These are phyloP conservation scores for Citropsis articulata DNA, from an alignment of 345 rosid species.

Conservation along the genomic window DNA sequence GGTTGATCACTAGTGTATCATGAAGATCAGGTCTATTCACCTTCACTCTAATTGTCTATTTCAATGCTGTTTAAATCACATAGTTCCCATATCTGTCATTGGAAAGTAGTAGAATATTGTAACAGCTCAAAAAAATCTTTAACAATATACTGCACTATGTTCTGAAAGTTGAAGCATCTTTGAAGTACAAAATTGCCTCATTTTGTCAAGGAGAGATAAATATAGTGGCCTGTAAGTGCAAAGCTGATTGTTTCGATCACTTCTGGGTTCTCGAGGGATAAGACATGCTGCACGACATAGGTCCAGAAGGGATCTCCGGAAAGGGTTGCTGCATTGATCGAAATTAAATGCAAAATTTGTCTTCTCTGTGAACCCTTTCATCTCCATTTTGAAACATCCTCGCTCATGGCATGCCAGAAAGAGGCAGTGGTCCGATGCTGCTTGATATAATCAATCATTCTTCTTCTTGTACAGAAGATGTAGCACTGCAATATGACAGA, in stretches of 20 bases:
- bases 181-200: constrained; percentile 29
- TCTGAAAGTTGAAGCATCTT: constrained; percentile 11
- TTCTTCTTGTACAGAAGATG: neutral
- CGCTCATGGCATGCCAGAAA: constrained; percentile 9
- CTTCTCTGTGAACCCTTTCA: constrained; percentile 10
- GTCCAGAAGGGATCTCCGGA: constrained; percentile 21
- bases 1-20: neutral
- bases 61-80: constrained; percentile 31
- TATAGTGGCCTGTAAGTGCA: constrained; percentile 8
- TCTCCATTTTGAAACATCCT: constrained; percentile 18
- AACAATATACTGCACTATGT: neutral
- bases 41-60: constrained; percentile 1
- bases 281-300: constrained; percentile 24
- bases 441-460: neutral
- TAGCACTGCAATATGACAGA: constrained; percentile 5
- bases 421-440: constrained; percentile 13
- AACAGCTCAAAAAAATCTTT: constrained; percentile 9
- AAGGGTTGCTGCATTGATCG: constrained; percentile 2
- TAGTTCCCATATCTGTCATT: constrained; percentile 23
- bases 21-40: neutral
- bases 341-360: constrained; percentile 5
- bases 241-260: constrained; percentile 3
- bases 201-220: constrained; percentile 16
- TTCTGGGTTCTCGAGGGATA: constrained; percentile 1
- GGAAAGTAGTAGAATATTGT: constrained; percentile 14